phyloP scores from a whole-genome alignment of 257 asterid species.

The Rhazya stricta region DNA sequence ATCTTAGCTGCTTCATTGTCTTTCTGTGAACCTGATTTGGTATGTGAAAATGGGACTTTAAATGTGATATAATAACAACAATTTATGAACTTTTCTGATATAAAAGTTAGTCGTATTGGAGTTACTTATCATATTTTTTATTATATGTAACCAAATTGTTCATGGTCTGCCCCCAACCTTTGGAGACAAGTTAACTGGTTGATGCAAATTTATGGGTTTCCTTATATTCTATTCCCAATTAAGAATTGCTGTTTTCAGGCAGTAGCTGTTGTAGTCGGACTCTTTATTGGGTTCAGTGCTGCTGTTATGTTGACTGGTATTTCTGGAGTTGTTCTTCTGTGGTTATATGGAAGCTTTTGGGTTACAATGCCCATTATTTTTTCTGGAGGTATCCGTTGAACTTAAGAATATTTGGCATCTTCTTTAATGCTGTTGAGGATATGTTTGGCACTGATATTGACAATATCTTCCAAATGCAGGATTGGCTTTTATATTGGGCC shows the following conservation, averaged over 20 bases:
- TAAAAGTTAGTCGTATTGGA: background rate
- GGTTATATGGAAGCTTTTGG: conserved; percentile 96
- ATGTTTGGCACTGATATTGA: conserved; percentile 18
- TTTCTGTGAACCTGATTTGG: background rate
- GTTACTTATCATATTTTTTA: background rate
- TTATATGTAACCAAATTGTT: background rate
- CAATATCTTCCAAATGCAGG: conserved; percentile 48
- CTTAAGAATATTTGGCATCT: conserved; percentile 14
- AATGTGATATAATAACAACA: background rate
- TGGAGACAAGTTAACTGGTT: background rate
- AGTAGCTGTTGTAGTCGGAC: conserved; percentile 49
- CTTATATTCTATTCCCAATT: background rate
- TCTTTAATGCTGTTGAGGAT: background rate
- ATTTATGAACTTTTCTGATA: background rate
- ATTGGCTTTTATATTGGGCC: conserved; percentile 44
- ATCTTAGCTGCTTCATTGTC: background rate
- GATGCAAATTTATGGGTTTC: background rate
- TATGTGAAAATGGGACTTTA: background rate
- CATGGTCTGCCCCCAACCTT: background rate
- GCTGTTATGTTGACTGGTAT: conserved; percentile 45
- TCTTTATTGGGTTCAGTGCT: conserved; percentile 57
- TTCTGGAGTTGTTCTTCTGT: conserved; percentile 44
- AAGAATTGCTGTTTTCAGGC: conserved; percentile 38
- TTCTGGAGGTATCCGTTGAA: conserved; percentile 56
- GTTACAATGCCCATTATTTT: conserved; percentile 50